Evolutionary conservation across 768 basidiomycete genomes (phyloP), one percentile per base, ranked within the genome.

Genomic region (Pulveroboletus sp.): DNA sequence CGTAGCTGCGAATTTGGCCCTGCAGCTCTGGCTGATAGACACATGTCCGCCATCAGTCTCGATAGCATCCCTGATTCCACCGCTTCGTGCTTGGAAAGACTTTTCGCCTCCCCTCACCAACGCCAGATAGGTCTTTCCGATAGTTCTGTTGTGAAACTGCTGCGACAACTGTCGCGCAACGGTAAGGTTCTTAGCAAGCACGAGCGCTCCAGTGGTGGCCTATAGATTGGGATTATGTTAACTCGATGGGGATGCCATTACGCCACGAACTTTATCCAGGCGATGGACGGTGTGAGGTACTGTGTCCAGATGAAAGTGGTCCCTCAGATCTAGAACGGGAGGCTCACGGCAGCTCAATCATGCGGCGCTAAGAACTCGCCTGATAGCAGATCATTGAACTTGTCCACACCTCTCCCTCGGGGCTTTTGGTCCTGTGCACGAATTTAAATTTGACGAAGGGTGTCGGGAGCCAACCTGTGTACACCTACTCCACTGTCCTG

Each of bases 91-190:
- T 8, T 64, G 49, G 51, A 84, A 82, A 0, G 76, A 73, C 47
- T 75, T 67, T 26, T 57, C 55, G 9, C 78, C 78, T 14, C 76
- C 82, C 21, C 78, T 72, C 1, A 86, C 82, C 27, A 87, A 64
- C 0, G 84, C 85, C 15, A 86, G 72, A 57, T 86, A 87, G 0
- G 74, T 75, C 58, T 86, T 86, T 21, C 72, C 61, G 10, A 85
- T 67, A 0, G 65, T 65, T 37, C 75, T 71, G 26, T 68, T 51
- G 28, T 67, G 65, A 48, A 87, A 82, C 57, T 85, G 84, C n/a
- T 66, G 69, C 0, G 77, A 76, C 4, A 86, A 51, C n/a, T 76
- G 69, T 39, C 71, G 73, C 2, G 81, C 78, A 24, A 70, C 53
- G 14, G 60, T 39, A 5, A 65, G 48, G 18, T 75, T 75, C 11